Evolutionary conservation across 176 grass and related monocot species (phyloP), one percentile per base, ranked within the genome.

Genomic region (Dactylis glomerata): DNA sequence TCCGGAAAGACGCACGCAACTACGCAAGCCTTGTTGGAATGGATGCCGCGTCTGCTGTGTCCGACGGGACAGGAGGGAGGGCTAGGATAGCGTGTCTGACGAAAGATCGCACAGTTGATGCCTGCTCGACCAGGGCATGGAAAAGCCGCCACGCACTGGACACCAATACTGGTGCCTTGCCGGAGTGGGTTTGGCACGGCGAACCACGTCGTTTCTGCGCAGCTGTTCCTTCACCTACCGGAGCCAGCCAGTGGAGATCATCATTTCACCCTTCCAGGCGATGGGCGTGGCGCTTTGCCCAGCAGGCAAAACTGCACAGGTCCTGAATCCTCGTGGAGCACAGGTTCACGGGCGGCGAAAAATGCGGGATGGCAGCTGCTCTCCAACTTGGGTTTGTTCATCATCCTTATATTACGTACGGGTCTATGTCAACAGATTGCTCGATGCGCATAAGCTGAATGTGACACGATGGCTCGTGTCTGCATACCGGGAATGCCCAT

Each of bases 101-200:
- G n/a, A 8, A n/a, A 54, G 27, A 55, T 3, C 6, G n/a, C n/a
- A 28, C 61, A 16, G 56, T 50, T n/a, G n/a, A n/a, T n/a, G 42
- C 62, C 83, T 11, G 54, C n/a, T 58, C 75, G 75, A 77, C 24
- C 74, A 45, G 74, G 45, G 61, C 73, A 67, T 68, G 44, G 28
- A 41, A 46, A 82, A 44, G 54, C 12, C 30, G 3, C 45, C 10
- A 13, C 28, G 1, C 24, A 31, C 26, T 47, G 52, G 0, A 13
- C 62, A 52, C 62, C 0, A 40, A 40, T 8, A 8, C 37, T 40
- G 37, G 0, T 41, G 50, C 67, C 23, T 68, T 58, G 49, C 36
- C 52, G 8, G 6, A 15, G 76, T n/a, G 57, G 77, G 17, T 65
- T 36, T 23, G 78, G 59, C 78, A 65, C 58, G 17, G 41, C 8